These are phyloP conservation scores for Tetrahymena malaccensis DNA, from an alignment of 73 alveolate genomes.

Conservation along the genomic window DNA sequence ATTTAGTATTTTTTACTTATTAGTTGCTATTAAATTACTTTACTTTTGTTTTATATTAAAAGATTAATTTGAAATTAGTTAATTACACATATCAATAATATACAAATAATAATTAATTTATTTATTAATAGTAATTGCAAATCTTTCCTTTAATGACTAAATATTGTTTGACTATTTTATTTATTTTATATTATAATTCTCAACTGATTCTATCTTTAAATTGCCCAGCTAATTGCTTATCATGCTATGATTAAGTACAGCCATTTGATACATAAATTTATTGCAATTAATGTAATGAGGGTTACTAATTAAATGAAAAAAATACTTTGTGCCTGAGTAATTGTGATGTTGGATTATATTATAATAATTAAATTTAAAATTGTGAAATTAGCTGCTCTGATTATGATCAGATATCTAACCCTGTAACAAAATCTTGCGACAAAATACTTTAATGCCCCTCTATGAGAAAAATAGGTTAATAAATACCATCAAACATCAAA, in stretches of 20 bases:
- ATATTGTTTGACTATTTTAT: background rate
- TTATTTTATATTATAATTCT: background rate
- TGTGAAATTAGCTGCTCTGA: background rate
- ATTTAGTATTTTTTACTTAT: no score
- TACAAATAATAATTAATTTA: no score
- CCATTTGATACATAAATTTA: background rate
- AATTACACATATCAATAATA: no score
- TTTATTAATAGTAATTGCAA: no score
- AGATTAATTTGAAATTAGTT: no score
- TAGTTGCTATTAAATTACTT: no score
- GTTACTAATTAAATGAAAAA: background rate
- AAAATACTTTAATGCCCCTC: background rate
- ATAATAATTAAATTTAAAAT: background rate
- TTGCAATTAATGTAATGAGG: background rate
- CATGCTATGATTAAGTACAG: background rate
- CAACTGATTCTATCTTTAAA: background rate
- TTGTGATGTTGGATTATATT: background rate
- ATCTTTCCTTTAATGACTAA: background rate
- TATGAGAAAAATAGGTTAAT: background rate
- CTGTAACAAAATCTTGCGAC: background rate
- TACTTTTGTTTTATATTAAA: background rate
- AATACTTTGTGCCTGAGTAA: background rate
- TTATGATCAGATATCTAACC: background rate
- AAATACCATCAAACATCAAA: background rate
- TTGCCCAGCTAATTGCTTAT: background rate